Evolutionary conservation across 2,329 filamentous ascomycete species (phyloP), one percentile per base, ranked within the genome.

Genomic region (Pseudogymnoascus sp.): DNA sequence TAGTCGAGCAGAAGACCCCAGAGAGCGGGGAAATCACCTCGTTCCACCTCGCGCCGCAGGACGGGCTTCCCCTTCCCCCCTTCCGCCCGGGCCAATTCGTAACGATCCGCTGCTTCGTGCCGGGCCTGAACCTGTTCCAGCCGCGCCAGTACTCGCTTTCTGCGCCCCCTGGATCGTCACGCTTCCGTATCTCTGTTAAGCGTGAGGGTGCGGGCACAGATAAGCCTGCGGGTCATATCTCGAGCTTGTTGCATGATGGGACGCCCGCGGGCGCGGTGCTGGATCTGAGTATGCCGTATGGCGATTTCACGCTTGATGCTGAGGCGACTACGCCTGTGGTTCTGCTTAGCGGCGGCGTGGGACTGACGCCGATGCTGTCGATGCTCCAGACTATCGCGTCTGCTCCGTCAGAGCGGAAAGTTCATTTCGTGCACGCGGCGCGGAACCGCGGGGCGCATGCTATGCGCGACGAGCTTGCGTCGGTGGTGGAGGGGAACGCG

Each of bases 121-220:
- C 86, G 0, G 78, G 80, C 61, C 78, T 88, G 31, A 82, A 82
- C 16, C 79, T 86, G 68, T 76, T 80, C 64, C 90, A 93, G 74
- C 84, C 85, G 65, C 78, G 89, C 62, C 90, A 93, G 77, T 93
- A 91, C 77, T 89, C 85, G 56, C 78, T 93, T 63, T 88, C 84
- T 70, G 85, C 88, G 68, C 79, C 76, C 2, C 77, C 80, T 2
- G 78, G 80, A 59, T 37, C 19, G 13, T 37, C 31, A 1, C 82
- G 85, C 73, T 90, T 90, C 75, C 83, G 89, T 63, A 86, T 93
- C 76, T 88, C 83, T 67, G 86, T 93, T 66, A 92, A 91, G 81
- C 82, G 78, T 64, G 88, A 84, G 67, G 70, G 70, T 2, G 66
- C 75, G 1, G 71, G 69, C 19, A 64, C 68, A 62, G 69, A 71